Percentiles rank a stretch among this genome's conserved stretches.
phyloP scores from a whole-genome alignment of 192 early-diverging fungal genomes.

The Chytriomyces confervae region DNA sequence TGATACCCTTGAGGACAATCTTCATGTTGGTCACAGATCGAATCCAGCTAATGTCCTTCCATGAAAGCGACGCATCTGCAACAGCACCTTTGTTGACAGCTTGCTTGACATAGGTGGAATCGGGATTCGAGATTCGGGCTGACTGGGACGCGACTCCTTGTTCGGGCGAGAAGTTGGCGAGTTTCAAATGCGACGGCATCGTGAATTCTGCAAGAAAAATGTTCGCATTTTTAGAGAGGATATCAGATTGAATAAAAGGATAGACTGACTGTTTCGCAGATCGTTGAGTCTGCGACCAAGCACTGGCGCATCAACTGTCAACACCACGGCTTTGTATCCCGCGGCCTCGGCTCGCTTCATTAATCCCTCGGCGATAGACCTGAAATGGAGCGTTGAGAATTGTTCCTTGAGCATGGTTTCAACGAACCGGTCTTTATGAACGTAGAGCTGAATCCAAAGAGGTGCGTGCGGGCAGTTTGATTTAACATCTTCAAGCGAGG shows the following conservation, averaged over 20 bases:
- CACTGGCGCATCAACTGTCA: constrained; percentile 66
- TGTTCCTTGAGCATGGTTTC: neutral
- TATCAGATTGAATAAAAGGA: too few relatives aligned
- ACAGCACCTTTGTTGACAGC: constrained; percentile 16
- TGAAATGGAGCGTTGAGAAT: neutral
- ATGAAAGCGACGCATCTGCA: constrained; percentile 32
- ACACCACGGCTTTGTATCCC: constrained; percentile 74
- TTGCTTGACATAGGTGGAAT: constrained; percentile 4
- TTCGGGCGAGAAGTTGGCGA: constrained; percentile 65
- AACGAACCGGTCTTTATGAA: constrained; percentile 68
- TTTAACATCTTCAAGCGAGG: constrained; percentile 70
- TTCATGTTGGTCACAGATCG: constrained; percentile 12
- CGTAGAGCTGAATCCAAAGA: constrained; percentile 85
- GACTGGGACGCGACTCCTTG: constrained; percentile 12
- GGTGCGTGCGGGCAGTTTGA: constrained; percentile 41
- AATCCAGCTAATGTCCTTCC: constrained; percentile 41
- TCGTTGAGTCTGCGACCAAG: constrained; percentile 66
- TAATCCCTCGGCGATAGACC: constrained; percentile 62
- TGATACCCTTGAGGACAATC: constrained; percentile 43
- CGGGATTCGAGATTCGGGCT: neutral
- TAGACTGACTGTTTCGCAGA: constrained; percentile 48
- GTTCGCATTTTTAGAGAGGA: neutral
- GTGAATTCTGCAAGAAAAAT: constrained; percentile 45
- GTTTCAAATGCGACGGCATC: constrained; percentile 64
- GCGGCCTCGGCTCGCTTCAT: constrained; percentile 74